These are phyloP conservation scores for Elongisporangium anandrum DNA, from an alignment of 352 stramenopile species.

Conservation along the genomic window DNA sequence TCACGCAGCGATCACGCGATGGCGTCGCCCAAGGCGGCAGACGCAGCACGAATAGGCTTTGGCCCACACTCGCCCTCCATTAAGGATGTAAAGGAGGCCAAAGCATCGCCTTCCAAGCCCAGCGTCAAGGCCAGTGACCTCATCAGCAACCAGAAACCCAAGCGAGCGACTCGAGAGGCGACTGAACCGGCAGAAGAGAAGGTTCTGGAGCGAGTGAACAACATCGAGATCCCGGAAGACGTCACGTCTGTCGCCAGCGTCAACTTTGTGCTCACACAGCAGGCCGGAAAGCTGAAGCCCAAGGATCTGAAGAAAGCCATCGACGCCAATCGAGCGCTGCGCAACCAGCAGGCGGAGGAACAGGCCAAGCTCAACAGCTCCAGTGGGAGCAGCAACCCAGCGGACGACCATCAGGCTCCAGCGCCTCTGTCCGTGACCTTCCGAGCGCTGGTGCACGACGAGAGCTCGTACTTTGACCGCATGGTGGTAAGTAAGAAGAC, in stretches of 20 bases:
- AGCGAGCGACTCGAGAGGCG: conserved; percentile 4
- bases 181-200: conserved; percentile 7
- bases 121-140: background rate
- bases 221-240: conserved; percentile 60
- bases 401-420: conserved; percentile 5
- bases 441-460: conserved; percentile 46
- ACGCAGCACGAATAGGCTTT: background rate
- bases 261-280: conserved; percentile 87
- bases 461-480: conserved; percentile 34
- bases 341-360: conserved; percentile 59
- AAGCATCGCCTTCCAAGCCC: conserved; percentile 1
- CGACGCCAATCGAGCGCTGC: conserved; percentile 62
- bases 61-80: conserved; percentile 1
- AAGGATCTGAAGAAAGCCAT: conserved; percentile 90
- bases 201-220: conserved; percentile 30
- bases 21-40: background rate
- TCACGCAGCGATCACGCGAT: conserved; percentile 28
- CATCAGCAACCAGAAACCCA: conserved; percentile 3
- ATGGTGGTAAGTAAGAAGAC: conserved; percentile 43
- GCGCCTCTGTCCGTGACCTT: conserved; percentile 35
- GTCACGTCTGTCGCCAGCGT: conserved; percentile 59
- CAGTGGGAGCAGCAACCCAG: conserved; percentile 5
- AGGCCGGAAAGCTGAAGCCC: conserved; percentile 84
- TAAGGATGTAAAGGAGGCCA: background rate
- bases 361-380: conserved; percentile 34